Base-by-base conservation (phyloP, 164 flowering plant species). In the Warburgia ugandensis region DNA sequence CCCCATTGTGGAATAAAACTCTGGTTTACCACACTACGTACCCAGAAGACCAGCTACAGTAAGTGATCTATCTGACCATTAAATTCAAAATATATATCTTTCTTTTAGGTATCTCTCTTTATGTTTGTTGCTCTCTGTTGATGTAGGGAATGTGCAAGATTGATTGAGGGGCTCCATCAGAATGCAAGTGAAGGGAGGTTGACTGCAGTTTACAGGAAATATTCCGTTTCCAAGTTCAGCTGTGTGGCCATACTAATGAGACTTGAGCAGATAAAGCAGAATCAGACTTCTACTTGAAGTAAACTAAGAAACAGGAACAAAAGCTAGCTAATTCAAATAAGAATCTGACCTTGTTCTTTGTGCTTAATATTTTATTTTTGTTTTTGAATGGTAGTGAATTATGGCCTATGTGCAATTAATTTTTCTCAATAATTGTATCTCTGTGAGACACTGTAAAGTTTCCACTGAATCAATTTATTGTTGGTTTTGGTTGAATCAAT, bases 1-100 rank as follows among this genome's bases (percentile, higher is more conserved):
- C 55, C 17, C 77, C 48, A 42, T 63, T 67, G 23, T 80, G 89
- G 94, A 80, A 59, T 59, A 76, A 56, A 54, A 78, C 83, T 42
- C 54, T 68, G 21, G 71, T 75, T 45, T 62, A 74, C 74, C 67
- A 84, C 45, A 43, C 78, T 6, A 67, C 27, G 22, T 84, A 80
- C 73, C 59, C 86, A 2, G 76, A 75, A 68, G 77, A 68, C 19
- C 72, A 76, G 50, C 77, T 84, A 9, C 22, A 67, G 94, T 84
- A 54, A 73, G 86, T 57, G 2, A 10, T 3, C 1, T 25, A 22
- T 4, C n/a, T n/a, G n/a, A n/a, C n/a, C n/a, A n/a, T n/a, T n/a
- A n/a, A n/a, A n/a, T n/a, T n/a, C n/a, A n/a, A n/a, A n/a, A n/a
- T n/a, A n/a, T n/a, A n/a, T n/a, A n/a, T n/a, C n/a, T n/a, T n/a